Percentiles rank a stretch among this genome's conserved stretches.
Evolutionary conservation across 345 rosid species (phyloP).

Genomic region (Physaria fendleri): DNA sequence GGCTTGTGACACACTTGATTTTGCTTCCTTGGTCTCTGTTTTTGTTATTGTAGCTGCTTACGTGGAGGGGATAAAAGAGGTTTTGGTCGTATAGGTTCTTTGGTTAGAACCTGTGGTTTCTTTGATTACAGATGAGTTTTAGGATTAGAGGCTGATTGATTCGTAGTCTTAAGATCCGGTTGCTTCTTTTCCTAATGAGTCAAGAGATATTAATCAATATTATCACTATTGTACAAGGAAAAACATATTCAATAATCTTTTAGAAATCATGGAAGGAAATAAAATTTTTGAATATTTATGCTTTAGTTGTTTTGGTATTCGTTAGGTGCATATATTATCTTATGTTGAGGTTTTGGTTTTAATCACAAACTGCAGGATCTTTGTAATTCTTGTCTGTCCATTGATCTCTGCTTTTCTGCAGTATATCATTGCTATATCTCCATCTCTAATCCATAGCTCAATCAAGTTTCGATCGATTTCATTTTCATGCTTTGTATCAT

Average conservation of each 20-base stretch:
- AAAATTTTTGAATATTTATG: neutral
- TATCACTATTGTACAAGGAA: neutral
- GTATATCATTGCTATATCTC: slow-evolving; percentile 36
- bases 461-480: slow-evolving; percentile 54
- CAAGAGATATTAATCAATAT: neutral
- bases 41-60: slow-evolving; percentile 15
- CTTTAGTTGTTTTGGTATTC: slow-evolving; percentile 1
- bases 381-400: slow-evolving; percentile 44
- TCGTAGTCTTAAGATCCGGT: slow-evolving; percentile 17
- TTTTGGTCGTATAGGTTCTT: slow-evolving; percentile 28
- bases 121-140: slow-evolving; percentile 11
- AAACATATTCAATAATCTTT: neutral
- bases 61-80: slow-evolving; percentile 16
- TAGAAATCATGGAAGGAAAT: neutral
- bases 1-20: slow-evolving; percentile 27
- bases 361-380: slow-evolving; percentile 43
- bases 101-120: slow-evolving; percentile 25
- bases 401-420: slow-evolving; percentile 53
- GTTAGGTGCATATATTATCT: slow-evolving; percentile 36
- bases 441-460: slow-evolving; percentile 50
- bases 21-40: slow-evolving; percentile 22
- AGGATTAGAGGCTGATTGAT: slow-evolving; percentile 11
- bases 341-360: slow-evolving; percentile 29
- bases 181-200: slow-evolving; percentile 31
- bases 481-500: slow-evolving; percentile 51